A percentile compares a stretch with the other conserved stretches of the same genome.
These are phyloP conservation scores for Aspergillus pseudoviridinutans DNA, from an alignment of 2,329 filamentous ascomycete species.

Conservation along the genomic window DNA sequence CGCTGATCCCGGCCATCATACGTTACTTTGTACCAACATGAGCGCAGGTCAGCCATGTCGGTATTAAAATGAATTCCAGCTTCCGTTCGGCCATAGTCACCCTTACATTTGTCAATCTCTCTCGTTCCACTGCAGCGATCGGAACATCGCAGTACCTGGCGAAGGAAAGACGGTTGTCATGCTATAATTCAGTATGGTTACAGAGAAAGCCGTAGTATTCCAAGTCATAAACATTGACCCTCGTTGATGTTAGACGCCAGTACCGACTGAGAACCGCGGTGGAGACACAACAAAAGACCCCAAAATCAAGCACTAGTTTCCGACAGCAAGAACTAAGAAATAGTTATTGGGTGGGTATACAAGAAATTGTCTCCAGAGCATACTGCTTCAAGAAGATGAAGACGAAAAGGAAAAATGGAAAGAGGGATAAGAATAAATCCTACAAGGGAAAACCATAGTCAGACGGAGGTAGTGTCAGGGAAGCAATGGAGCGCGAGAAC, in stretches of 20 bases:
- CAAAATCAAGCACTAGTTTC: background rate
- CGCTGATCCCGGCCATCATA: background rate
- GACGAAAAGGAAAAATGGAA: background rate
- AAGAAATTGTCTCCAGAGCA: constrained; percentile 1
- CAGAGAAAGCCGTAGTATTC: background rate
- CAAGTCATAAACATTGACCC: background rate
- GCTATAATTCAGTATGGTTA: background rate
- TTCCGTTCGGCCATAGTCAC: background rate
- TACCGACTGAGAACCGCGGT: background rate
- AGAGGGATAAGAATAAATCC: background rate
- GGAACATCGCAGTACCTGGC: background rate
- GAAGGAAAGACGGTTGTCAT: background rate
- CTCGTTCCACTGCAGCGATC: background rate
- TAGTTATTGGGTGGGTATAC: constrained; percentile 2
- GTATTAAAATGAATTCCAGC: background rate
- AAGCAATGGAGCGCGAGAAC: background rate
- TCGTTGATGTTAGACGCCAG: too few relatives aligned
- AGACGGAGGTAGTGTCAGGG: background rate
- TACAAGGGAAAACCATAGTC: background rate
- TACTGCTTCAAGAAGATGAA: background rate
- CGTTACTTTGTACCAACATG: background rate
- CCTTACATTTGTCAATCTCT: background rate
- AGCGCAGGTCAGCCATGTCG: background rate
- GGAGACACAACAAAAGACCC: background rate
- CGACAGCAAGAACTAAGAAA: background rate